A percentile compares a stretch with the other conserved stretches of the same genome.
Evolutionary conservation across 1,284 basidiomycete genomes (phyloP).

Genomic region (Ceratobasidium sp.): DNA sequence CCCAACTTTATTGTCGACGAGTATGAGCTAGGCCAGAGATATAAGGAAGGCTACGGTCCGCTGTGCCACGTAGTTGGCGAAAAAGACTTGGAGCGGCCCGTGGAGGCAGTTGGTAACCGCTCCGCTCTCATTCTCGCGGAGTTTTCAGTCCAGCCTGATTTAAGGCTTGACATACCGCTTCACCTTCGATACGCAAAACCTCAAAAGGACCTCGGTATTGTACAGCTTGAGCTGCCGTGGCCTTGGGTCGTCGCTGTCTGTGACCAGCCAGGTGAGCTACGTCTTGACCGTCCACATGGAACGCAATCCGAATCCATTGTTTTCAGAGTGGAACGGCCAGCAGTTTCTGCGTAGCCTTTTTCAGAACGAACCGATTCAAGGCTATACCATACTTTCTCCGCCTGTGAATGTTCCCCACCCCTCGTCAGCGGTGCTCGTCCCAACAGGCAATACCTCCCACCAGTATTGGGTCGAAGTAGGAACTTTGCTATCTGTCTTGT

Average conservation of each 20-base stretch:
- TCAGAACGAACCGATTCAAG: neutral
- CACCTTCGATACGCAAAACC: slow-evolving; percentile 48
- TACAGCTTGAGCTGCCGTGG: slow-evolving; percentile 43
- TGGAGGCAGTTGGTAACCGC: slow-evolving; percentile 45
- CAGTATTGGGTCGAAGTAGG: slow-evolving; percentile 42
- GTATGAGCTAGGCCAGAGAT: slow-evolving; percentile 45
- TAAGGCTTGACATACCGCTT: slow-evolving; percentile 45
- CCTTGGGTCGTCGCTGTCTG: slow-evolving; percentile 45
- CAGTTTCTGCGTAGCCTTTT: slow-evolving; percentile 15
- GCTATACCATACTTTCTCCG: slow-evolving; percentile 8
- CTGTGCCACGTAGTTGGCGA: slow-evolving; percentile 45
- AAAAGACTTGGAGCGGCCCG: slow-evolving; percentile 48
- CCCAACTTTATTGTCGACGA: slow-evolving; percentile 47
- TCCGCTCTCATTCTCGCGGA: slow-evolving; percentile 42
- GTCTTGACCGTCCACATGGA: neutral
- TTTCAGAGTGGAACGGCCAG: neutral
- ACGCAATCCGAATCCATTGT: slow-evolving; percentile 20
- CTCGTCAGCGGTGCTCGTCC: slow-evolving; percentile 26
- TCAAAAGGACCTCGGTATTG: slow-evolving; percentile 24
- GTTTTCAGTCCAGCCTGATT: neutral
- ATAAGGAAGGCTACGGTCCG: slow-evolving; percentile 37
- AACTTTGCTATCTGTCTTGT: slow-evolving; percentile 30
- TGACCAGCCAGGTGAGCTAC: slow-evolving; percentile 17
- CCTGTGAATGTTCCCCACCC: slow-evolving; percentile 12
- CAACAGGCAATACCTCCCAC: slow-evolving; percentile 43